Evolutionary conservation across 139 green algal species (phyloP).

Genomic region (Raphidocelis subcapitata): DNA sequence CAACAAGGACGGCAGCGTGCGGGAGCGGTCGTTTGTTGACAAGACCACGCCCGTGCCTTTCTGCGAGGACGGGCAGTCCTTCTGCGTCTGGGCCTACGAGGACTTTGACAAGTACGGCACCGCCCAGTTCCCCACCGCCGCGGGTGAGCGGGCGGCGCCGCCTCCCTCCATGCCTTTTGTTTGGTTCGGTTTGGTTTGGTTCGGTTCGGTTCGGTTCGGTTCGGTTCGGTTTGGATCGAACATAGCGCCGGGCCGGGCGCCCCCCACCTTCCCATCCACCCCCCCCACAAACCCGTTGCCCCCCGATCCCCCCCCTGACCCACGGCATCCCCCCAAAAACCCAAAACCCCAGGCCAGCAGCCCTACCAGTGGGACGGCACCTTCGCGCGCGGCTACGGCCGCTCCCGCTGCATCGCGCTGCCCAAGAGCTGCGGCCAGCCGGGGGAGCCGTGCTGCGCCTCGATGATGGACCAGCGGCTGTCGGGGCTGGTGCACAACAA

Average conservation of each 20-base stretch:
- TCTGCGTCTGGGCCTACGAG: constrained; percentile 15
- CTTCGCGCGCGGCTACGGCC: constrained; percentile 24
- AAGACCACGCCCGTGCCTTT: constrained; percentile 9
- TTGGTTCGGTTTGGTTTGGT: no score
- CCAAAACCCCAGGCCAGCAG: neutral
- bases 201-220: no score
- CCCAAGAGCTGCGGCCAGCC: constrained; percentile 18
- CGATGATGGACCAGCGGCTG: constrained; percentile 22
- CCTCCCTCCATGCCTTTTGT: no score
- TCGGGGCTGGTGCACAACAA: constrained; percentile 22
- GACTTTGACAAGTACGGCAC: constrained; percentile 12
- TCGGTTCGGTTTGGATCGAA: no score
- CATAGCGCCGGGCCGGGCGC: no score
- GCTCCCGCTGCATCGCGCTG: constrained; percentile 9
- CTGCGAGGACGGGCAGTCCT: constrained; percentile 14
- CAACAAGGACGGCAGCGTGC: constrained; percentile 4
- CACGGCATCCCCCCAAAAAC: no score
- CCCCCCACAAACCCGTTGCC: no score
- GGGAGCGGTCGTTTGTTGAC: constrained; percentile 18
- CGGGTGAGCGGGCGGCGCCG: no score
- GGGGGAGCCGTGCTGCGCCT: constrained; percentile 16
- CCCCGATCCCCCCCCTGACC: no score
- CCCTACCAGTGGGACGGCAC: constrained; percentile 10
- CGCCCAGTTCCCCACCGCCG: neutral
- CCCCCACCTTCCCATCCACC: no score